Base-by-base conservation (phyloP, 371 early-diverging fungal species). In the Smittium mucronatum region DNA sequence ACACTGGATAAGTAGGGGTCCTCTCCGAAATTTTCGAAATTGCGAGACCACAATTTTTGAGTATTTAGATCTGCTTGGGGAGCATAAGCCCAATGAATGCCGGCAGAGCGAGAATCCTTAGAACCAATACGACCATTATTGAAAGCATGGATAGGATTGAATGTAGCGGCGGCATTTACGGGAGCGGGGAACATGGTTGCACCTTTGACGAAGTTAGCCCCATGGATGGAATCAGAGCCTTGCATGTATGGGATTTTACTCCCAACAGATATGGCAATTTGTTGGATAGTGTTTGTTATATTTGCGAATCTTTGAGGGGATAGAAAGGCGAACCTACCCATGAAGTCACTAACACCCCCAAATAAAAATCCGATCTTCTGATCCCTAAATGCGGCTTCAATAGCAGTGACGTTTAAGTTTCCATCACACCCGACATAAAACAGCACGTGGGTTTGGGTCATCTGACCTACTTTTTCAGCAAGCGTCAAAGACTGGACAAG, bases 1-100 rank as follows among this genome's bases (percentile, higher is more conserved):
- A 76, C 70, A 0, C 83, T 75, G 0, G 80, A 79, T 36, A 88
- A 72, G 70, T 80, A 78, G 11, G 88, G 86, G 57, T 88, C 87
- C 82, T n/a, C n/a, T n/a, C n/a, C n/a, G n/a, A n/a, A n/a, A n/a
- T n/a, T n/a, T n/a, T n/a, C n/a, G n/a, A n/a, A n/a, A n/a, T n/a
- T 83, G 17, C 88, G 83, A 1, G 87, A 81, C 88, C 88, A 88
- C 68, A 85, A 81, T 75, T 87, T 87, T 66, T 82, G 85, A 28
- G 84, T 82, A 0, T 83, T 83, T 58, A 88, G 72, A 67, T 88
- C 88, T 1, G 85, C 71, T 26, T 86, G 80, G 0, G 88, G 88
- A 0, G 83, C 82, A 81, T 87, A 87, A 21, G 82, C 81, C 87
- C 87, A 86, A 34, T 80, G 82, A 30, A 75, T 72, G 8, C 83